Percentiles rank a stretch among this genome's conserved stretches.
These are phyloP conservation scores for Aspergillus sclerotioniger DNA, from an alignment of 495 filamentous ascomycete genomes.

Conservation along the genomic window DNA sequence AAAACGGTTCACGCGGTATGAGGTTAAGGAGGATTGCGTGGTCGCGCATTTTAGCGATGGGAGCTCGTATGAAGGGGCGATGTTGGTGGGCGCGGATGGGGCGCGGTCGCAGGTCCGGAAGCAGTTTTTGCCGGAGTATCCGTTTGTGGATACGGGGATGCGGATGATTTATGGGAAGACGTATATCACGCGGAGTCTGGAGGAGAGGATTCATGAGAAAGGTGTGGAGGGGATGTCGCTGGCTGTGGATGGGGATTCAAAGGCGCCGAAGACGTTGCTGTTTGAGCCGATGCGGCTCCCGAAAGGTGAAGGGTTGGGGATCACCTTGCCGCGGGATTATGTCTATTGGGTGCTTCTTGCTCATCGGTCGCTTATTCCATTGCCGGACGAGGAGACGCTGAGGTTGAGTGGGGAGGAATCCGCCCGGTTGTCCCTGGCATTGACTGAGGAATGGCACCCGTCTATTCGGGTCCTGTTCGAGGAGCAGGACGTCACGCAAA, in stretches of 20 bases:
- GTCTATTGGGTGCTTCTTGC: slow-evolving; percentile 40
- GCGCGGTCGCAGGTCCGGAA: slow-evolving; percentile 36
- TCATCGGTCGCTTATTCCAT: slow-evolving; percentile 18
- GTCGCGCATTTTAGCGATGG: slow-evolving; percentile 40
- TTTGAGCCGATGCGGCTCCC: slow-evolving; percentile 37
- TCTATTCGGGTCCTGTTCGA: slow-evolving; percentile 34
- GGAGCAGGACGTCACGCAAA: slow-evolving; percentile 30
- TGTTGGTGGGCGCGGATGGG: slow-evolving; percentile 50
- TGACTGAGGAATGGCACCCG: slow-evolving; percentile 31
- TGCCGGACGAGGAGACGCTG: slow-evolving; percentile 23
- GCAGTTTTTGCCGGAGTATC: slow-evolving; percentile 39
- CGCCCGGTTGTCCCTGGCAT: slow-evolving; percentile 18
- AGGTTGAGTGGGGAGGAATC: slow-evolving; percentile 20
- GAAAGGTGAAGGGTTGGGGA: slow-evolving; percentile 13
- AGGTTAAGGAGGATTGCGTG: slow-evolving; percentile 24
- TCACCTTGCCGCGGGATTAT: slow-evolving; percentile 31
- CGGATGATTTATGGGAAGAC: slow-evolving; percentile 39
- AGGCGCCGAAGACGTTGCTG: slow-evolving; percentile 31
- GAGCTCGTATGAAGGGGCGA: slow-evolving; percentile 27
- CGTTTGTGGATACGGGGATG: slow-evolving; percentile 40
- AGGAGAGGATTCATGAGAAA: slow-evolving; percentile 26
- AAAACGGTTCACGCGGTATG: slow-evolving; percentile 38
- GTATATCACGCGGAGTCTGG: slow-evolving; percentile 15
- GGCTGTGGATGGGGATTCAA: slow-evolving; percentile 22
- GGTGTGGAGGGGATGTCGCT: slow-evolving; percentile 22